These are phyloP conservation scores for Linum lewisii DNA, from an alignment of 345 rosid species.

Conservation along the genomic window DNA sequence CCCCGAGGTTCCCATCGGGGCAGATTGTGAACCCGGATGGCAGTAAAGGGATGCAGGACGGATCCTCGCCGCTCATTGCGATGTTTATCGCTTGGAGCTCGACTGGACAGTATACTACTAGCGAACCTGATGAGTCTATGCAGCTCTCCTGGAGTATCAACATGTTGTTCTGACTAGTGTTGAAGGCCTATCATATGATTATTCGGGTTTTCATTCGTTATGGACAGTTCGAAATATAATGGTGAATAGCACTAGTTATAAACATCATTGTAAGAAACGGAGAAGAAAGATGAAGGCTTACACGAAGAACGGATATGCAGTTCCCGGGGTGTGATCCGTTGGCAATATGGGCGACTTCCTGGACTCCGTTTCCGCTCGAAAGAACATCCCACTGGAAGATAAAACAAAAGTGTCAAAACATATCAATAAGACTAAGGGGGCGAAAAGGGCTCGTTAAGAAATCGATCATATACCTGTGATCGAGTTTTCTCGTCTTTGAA, in stretches of 20 bases:
- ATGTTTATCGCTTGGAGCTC: conserved; percentile 71
- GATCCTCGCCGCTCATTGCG: conserved; percentile 93
- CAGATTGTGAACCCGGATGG: conserved; percentile 89
- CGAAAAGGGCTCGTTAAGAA: too few species aligned
- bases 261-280: too few species aligned
- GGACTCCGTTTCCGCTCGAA: conserved; percentile 70
- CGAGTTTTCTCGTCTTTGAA: conserved; percentile 90
- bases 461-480: conserved; percentile 46
- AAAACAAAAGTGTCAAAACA: conserved; percentile 6
- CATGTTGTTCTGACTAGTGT: conserved; percentile 77
- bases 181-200: conserved; percentile 42
- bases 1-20: conserved; percentile 50
- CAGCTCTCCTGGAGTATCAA: conserved; percentile 92
- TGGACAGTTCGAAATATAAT: neutral
- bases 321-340: conserved; percentile 85
- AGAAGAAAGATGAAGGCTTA: conserved; percentile 21
- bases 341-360: conserved; percentile 91
- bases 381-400: conserved; percentile 89
- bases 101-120: conserved; percentile 78
- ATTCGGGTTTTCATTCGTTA: neutral
- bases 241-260: too few species aligned
- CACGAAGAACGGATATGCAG: conserved; percentile 89
- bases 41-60: conserved; percentile 72
- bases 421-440: too few species aligned
- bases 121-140: conserved; percentile 73